These are phyloP conservation scores for Podospora appendiculata DNA, from an alignment of 495 filamentous ascomycete genomes.

Conservation along the genomic window DNA sequence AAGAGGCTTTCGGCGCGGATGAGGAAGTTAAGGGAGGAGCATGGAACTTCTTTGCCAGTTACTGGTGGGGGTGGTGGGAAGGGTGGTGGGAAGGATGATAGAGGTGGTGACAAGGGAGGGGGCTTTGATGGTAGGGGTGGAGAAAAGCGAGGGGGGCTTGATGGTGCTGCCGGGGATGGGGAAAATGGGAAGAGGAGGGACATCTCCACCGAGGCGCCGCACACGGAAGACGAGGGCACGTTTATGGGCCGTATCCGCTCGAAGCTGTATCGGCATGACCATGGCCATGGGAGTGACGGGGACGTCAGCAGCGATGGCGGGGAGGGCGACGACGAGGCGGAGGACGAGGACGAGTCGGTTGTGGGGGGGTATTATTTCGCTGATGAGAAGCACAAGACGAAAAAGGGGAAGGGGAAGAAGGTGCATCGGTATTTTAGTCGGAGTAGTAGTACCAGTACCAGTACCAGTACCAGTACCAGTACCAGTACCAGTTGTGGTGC, in stretches of 20 bases:
- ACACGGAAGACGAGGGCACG: constrained; percentile 9
- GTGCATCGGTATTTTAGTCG: neutral
- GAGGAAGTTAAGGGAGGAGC: constrained; percentile 12
- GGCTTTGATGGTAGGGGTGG: too few relatives aligned
- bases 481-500: neutral
- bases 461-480: neutral
- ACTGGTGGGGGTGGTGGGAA: neutral
- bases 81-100: neutral
- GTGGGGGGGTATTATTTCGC: neutral
- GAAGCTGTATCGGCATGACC: neutral
- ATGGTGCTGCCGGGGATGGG: neutral
- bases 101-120: neutral
- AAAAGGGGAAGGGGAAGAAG: neutral
- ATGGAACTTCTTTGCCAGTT: too few relatives aligned
- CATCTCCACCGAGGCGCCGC: neutral
- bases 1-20: constrained; percentile 22
- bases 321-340: neutral
- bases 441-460: neutral
- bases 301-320: neutral
- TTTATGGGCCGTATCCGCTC: constrained; percentile 7
- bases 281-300: neutral
- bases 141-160: neutral
- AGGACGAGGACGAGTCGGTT: neutral
- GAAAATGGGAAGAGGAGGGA: neutral
- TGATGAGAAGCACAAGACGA: neutral